Conservation (phyloP, 148 eudicot species). For the Silene uniflora region DNA sequence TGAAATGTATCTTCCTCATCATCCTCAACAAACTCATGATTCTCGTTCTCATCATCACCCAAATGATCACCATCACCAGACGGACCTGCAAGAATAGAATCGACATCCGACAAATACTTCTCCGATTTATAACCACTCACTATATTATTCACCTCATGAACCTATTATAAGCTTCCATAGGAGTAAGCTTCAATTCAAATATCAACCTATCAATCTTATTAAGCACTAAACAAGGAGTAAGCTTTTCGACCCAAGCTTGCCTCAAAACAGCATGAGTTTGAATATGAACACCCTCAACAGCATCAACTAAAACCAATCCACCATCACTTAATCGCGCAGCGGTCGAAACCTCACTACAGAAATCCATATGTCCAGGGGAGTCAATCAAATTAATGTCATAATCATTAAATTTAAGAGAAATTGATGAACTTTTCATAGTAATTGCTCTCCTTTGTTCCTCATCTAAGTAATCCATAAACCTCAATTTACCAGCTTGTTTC, state of each 20-base stretch:
- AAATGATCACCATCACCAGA: constrained; percentile 30
- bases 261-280: constrained; percentile 93
- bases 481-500: constrained; percentile 77
- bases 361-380: constrained; percentile 98
- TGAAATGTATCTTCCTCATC: constrained; percentile 88
- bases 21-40: constrained; percentile 58
- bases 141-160: constrained; percentile 87
- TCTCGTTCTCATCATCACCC: constrained; percentile 50
- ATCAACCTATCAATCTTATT: constrained; percentile 96
- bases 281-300: constrained; percentile 96
- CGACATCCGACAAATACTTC: constrained; percentile 92
- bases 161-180: constrained; percentile 73
- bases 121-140: constrained; percentile 80
- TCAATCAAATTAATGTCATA: constrained; percentile 72
- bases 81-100: constrained; percentile 62
- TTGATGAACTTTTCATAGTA: constrained; percentile 91
- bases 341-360: constrained; percentile 91
- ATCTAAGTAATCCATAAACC: constrained; percentile 83
- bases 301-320: constrained; percentile 82
- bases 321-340: constrained; percentile 95
- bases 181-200: constrained; percentile 67
- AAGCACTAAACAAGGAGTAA: constrained; percentile 81
- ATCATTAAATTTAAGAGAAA: constrained; percentile 46
- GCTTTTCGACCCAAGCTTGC: constrained; percentile 94
- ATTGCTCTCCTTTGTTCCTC: constrained; percentile 95